Percentiles rank a stretch among this genome's conserved stretches.
These are phyloP conservation scores for Diutina rugosa DNA, from an alignment of 1,139 yeast species.

Conservation along the genomic window DNA sequence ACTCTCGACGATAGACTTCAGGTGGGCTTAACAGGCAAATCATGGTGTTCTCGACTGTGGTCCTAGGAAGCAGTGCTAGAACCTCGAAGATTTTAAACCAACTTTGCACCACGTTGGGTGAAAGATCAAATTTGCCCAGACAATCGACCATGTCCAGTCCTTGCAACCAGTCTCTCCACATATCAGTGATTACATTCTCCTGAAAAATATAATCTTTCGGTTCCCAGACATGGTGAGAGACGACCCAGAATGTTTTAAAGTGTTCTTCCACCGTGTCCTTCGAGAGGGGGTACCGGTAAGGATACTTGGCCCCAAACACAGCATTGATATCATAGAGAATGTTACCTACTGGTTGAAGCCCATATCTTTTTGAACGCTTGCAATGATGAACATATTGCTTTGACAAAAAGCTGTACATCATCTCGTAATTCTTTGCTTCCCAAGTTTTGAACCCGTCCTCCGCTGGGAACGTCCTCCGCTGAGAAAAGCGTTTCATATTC, in stretches of 20 bases:
- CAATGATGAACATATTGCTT: not conserved
- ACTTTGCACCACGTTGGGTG: not conserved
- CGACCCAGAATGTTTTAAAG: not conserved
- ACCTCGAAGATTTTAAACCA: not conserved
- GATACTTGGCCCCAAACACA: not conserved
- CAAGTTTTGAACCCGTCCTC: not conserved
- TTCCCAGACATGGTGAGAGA: not conserved
- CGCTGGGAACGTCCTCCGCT: too few species aligned
- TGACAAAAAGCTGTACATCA: not conserved
- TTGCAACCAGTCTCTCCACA: not conserved
- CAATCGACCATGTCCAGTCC: not conserved
- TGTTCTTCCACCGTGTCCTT: not conserved
- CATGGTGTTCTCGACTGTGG: not conserved
- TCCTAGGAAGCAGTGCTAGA: not conserved
- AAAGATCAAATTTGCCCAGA: not conserved
- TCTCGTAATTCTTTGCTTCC: not conserved
- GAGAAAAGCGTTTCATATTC: not conserved
- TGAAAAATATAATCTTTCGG: not conserved
- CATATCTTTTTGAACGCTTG: not conserved
- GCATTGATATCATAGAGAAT: not conserved
- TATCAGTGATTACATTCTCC: not conserved
- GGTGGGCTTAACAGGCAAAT: not conserved
- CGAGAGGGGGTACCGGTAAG: not conserved
- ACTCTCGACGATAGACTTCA: not conserved
- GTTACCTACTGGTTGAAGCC: not conserved